These are phyloP conservation scores for Erodium chrysanthum DNA, from an alignment of 441 rosid species.

Conservation along the genomic window DNA sequence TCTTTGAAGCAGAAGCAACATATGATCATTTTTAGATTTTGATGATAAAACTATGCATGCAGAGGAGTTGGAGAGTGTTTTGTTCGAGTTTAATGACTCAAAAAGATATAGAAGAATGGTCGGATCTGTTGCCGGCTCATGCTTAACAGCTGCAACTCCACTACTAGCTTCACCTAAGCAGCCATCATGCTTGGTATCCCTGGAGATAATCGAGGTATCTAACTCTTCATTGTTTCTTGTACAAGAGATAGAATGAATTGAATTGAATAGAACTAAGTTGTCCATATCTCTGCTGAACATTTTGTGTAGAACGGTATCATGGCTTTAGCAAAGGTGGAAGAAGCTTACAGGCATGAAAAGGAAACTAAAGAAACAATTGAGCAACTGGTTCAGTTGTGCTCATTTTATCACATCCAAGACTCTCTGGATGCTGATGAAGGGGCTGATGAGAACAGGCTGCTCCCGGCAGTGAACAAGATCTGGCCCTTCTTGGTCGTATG, in stretches of 20 bases:
- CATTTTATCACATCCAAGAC: conserved; percentile 65
- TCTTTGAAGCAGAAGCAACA: not conserved
- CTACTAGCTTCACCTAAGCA: conserved; percentile 66
- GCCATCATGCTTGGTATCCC: conserved; percentile 54
- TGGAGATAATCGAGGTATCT: conserved; percentile 69
- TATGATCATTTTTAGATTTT: conserved; percentile 11
- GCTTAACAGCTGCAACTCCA: conserved; percentile 63
- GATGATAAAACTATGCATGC: conserved; percentile 23
- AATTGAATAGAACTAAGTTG: not conserved
- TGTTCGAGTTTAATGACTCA: conserved; percentile 57
- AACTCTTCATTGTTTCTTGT: not conserved
- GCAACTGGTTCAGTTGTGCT: conserved; percentile 42
- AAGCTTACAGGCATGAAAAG: conserved; percentile 56
- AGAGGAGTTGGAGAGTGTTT: conserved; percentile 53
- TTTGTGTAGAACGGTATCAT: conserved; percentile 50
- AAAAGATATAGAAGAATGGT: conserved; percentile 68
- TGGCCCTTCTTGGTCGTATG: conserved; percentile 82
- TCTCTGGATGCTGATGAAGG: conserved; percentile 47
- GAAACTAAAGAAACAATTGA: conserved; percentile 59
- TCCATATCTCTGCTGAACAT: not conserved
- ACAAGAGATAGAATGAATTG: too few species aligned
- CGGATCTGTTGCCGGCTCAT: conserved; percentile 74
- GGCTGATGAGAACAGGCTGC: conserved; percentile 68
- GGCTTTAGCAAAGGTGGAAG: conserved; percentile 68
- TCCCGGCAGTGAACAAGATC: conserved; percentile 81